These are phyloP conservation scores for Gossypium sturtianum DNA, from an alignment of 345 rosid genomes.

Conservation along the genomic window DNA sequence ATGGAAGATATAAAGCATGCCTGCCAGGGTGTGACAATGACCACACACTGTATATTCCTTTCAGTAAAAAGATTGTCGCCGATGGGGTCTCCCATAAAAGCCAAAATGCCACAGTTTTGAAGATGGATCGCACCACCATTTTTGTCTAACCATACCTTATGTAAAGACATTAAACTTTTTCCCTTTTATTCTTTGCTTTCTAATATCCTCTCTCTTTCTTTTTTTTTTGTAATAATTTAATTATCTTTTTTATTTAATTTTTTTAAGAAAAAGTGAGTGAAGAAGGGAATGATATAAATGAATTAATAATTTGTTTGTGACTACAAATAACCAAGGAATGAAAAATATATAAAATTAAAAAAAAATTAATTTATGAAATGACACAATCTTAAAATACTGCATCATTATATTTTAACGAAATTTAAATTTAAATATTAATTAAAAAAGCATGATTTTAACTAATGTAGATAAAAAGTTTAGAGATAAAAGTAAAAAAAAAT, in stretches of 20 bases:
- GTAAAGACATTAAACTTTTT: slow-evolving; percentile 33
- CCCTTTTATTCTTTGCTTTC: slow-evolving; percentile 3
- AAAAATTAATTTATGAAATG: too few species aligned
- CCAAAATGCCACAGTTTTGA: not conserved
- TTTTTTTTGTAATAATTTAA: not conserved
- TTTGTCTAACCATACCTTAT: slow-evolving; percentile 9
- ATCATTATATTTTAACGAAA: too few species aligned
- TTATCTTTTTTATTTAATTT: not conserved
- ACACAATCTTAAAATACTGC: too few species aligned
- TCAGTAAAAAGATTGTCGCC: slow-evolving; percentile 31
- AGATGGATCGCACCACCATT: slow-evolving; percentile 7
- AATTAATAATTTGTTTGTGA: slow-evolving; percentile 23
- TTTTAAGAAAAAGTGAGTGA: not conserved
- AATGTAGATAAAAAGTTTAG: too few species aligned
- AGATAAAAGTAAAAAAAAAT: too few species aligned
- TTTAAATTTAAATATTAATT: too few species aligned
- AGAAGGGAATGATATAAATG: slow-evolving; percentile 1
- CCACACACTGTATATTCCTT: slow-evolving; percentile 55
- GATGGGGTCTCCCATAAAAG: not conserved
- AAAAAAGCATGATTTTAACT: too few species aligned
- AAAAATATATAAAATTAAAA: too few species aligned
- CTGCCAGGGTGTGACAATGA: slow-evolving; percentile 52
- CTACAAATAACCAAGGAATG: slow-evolving; percentile 26
- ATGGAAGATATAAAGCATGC: slow-evolving; percentile 40
- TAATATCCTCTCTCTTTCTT: not conserved